These are phyloP conservation scores for Rehmannia glutinosa DNA, from an alignment of 257 asterid genomes.

Conservation along the genomic window DNA sequence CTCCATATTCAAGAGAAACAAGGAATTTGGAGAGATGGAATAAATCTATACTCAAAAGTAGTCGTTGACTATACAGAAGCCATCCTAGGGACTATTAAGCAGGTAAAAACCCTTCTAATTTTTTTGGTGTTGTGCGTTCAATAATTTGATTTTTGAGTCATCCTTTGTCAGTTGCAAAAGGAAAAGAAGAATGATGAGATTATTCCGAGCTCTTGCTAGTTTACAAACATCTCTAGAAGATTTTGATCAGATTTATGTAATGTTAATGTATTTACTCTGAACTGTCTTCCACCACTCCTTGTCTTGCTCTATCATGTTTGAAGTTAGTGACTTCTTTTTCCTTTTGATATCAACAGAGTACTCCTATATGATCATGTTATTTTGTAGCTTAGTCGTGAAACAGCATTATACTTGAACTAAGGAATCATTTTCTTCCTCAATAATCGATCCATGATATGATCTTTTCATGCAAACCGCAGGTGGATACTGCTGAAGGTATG, in stretches of 20 bases:
- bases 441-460: conserved; percentile 9
- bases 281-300: background rate
- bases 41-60: conserved; percentile 73
- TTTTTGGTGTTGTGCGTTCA: background rate
- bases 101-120: conserved; percentile 46
- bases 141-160: background rate
- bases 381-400: background rate
- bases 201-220: conserved; percentile 5
- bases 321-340: background rate
- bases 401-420: conserved; percentile 1
- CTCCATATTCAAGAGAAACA: conserved; percentile 59
- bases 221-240: conserved; percentile 2
- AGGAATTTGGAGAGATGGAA: conserved; percentile 85
- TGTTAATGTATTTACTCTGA: background rate
- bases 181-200: background rate
- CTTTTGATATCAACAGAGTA: too few relatives aligned
- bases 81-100: conserved; percentile 71
- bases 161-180: background rate
- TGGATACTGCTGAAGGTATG: conserved; percentile 76
- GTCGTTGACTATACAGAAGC: conserved; percentile 82
- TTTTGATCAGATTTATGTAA: background rate
- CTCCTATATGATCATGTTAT: too few relatives aligned
- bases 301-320: background rate
- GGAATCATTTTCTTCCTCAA: background rate
- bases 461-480: conserved; percentile 42